Conservation (phyloP, 2,329 filamentous ascomycete genomes). For the Trichoderma koningii region DNA sequence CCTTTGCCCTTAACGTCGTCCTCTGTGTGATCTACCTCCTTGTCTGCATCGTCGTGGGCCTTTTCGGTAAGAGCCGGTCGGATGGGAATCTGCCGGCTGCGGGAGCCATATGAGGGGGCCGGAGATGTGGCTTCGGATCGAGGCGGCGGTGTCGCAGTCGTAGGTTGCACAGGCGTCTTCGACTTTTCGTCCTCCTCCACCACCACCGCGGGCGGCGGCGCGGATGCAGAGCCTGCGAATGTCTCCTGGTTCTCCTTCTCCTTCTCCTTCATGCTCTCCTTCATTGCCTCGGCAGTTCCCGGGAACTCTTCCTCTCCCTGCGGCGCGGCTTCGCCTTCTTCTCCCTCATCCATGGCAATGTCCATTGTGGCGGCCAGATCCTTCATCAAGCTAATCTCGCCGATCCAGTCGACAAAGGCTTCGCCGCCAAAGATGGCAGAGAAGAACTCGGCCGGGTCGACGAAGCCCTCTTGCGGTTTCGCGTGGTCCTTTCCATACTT, state of each 20-base stretch:
- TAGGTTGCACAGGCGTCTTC: constrained; percentile 34
- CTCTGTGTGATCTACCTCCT: constrained; percentile 63
- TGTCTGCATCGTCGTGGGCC: constrained; percentile 66
- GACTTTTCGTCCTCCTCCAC: constrained; percentile 46
- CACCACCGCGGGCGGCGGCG: constrained; percentile 37
- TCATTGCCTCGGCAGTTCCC: constrained; percentile 58
- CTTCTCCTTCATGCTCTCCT: constrained; percentile 54
- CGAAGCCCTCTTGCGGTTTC: constrained; percentile 87
- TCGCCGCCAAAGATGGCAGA: constrained; percentile 97
- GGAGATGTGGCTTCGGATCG: constrained; percentile 44
- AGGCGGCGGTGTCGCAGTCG: constrained; percentile 36
- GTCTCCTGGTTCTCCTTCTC: constrained; percentile 31
- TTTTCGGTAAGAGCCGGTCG: constrained; percentile 87
- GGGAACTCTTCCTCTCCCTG: constrained; percentile 59
- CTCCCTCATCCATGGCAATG: constrained; percentile 79
- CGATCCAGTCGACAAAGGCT: constrained; percentile 93
- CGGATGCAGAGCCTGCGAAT: constrained; percentile 6
- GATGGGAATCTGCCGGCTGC: constrained; percentile 63
- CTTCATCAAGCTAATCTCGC: constrained; percentile 98
- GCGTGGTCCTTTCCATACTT: constrained; percentile 96
- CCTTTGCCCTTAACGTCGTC: constrained; percentile 52
- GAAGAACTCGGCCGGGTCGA: constrained; percentile 97
- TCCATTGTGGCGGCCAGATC: constrained; percentile 98
- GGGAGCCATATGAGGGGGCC: constrained; percentile 47
- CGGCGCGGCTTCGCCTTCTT: constrained; percentile 58